phyloP scores from a whole-genome alignment of 1,284 basidiomycete genomes.

The Papiliotrema terrestris region DNA sequence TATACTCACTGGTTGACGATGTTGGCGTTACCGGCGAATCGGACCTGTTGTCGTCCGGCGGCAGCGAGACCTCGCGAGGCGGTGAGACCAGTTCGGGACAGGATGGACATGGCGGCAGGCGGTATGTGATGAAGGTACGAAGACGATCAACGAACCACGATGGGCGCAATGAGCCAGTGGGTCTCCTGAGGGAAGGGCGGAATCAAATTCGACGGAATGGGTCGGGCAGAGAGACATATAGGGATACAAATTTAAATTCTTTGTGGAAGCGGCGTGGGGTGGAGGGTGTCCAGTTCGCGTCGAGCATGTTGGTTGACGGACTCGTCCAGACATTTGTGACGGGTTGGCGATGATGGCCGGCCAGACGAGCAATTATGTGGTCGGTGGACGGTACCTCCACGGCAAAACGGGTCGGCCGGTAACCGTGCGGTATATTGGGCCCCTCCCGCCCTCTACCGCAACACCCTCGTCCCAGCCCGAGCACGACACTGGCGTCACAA shows the following conservation, averaged over 20 bases:
- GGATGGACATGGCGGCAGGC: conserved; percentile 28
- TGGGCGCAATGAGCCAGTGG: no score
- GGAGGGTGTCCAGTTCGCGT: no score
- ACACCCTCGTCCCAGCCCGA: not conserved
- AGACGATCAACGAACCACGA: no score
- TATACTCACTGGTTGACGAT: conserved; percentile 34
- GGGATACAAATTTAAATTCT: no score
- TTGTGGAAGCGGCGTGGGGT: no score
- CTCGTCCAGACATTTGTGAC: not conserved
- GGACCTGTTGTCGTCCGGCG: conserved; percentile 17
- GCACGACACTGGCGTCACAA: not conserved
- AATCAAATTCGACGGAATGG: no score
- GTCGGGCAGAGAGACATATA: no score
- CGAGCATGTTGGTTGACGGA: not conserved
- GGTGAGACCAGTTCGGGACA: conserved; percentile 23
- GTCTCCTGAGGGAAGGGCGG: not conserved
- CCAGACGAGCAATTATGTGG: not conserved
- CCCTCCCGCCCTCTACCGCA: conserved; percentile 19
- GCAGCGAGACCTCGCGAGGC: conserved; percentile 14
- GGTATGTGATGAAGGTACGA: not conserved
- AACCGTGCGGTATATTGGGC: conserved; percentile 42
- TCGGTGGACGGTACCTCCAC: conserved; percentile 36
- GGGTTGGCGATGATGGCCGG: not conserved
- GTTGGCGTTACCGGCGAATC: conserved; percentile 27
- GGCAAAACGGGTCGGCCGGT: conserved; percentile 29